Base-by-base conservation (phyloP, 495 filamentous ascomycete species). In the Tuber magnatum region DNA sequence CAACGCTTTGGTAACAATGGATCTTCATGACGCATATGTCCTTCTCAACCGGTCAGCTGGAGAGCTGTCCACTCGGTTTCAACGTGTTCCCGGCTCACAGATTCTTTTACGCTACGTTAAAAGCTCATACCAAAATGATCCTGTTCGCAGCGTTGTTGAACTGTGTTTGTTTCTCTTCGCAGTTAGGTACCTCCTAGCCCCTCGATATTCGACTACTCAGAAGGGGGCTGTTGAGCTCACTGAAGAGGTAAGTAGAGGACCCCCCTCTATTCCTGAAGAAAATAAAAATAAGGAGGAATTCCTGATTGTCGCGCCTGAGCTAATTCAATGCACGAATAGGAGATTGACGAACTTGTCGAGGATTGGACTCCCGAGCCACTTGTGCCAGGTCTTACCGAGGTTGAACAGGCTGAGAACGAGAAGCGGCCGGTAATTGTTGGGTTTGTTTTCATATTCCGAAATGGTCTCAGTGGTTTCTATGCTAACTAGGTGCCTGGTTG, bases 341-440 rank as follows among this genome's bases (percentile, higher is more conserved):
- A 99, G 85, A 94, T 99, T 78, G 95, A 99, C 82, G 95, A 99
- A 78, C 86, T 98, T 39, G 92, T 99, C 32, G 94, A 96, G 69
- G 95, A 99, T 77, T 99, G 95, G 95, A 92, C 89, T 3, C 95
- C 95, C 0, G 95, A 99, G 83, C 94, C 95, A 7, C 86, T 99
- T 22, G 94, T 97, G 32, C 88, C 91, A 12, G 84, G 86, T 12
- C 89, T 88, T 38, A 93, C 91, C 22, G 78, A 87, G 1, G 86
- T 94, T 69, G 94, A 98, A 83, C 90, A 92, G 81, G 85, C 87
- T 72, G 94, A 97, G 82, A 88, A 91, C 75, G 94, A 97, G 77
- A 97, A 90, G 84, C 83, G 92, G 22, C 91, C 94, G 0, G 87
- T 98, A 9, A 91, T 98, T 83, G 89, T 94, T 72, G 94, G 94